phyloP scores from a whole-genome alignment of 805 yeast genomes.

The Brettanomyces sp. region DNA sequence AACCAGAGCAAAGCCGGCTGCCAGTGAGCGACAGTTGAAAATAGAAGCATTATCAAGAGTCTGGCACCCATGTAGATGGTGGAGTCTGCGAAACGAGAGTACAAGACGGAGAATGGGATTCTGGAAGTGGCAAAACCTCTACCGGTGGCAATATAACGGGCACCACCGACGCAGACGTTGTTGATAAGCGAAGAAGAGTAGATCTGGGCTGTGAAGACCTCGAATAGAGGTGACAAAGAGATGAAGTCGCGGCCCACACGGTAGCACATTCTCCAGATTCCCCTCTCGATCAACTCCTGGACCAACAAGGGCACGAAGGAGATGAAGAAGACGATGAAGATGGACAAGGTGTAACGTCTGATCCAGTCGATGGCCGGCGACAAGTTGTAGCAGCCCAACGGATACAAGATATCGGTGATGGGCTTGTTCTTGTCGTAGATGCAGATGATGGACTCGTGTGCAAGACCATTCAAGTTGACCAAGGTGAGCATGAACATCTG shows the following conservation, averaged over 20 bases:
- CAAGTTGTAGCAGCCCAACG: constrained; percentile 67
- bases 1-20: constrained; percentile 93
- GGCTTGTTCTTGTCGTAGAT: constrained; percentile 57
- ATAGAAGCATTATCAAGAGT: constrained; percentile 59
- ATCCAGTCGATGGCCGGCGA: constrained; percentile 73
- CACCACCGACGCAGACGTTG: constrained; percentile 77
- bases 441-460: constrained; percentile 65
- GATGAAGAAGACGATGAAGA: constrained; percentile 73
- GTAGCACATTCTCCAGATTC: constrained; percentile 64
- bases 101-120: constrained; percentile 65
- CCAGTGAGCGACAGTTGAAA: constrained; percentile 76
- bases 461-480: constrained; percentile 63
- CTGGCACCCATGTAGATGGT: constrained; percentile 82
- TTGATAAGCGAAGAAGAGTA: constrained; percentile 63
- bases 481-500: constrained; percentile 64
- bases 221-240: constrained; percentile 73
- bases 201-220: constrained; percentile 74
- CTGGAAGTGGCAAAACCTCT: constrained; percentile 81
- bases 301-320: constrained; percentile 71
- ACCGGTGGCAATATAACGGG: constrained; percentile 79
- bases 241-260: constrained; percentile 61
- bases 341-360: constrained; percentile 70
- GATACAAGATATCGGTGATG: constrained; percentile 53
- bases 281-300: constrained; percentile 77
- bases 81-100: constrained; percentile 71